These are phyloP conservation scores for Tetracladium marchalianum DNA, from an alignment of 495 filamentous ascomycete genomes.

Conservation along the genomic window DNA sequence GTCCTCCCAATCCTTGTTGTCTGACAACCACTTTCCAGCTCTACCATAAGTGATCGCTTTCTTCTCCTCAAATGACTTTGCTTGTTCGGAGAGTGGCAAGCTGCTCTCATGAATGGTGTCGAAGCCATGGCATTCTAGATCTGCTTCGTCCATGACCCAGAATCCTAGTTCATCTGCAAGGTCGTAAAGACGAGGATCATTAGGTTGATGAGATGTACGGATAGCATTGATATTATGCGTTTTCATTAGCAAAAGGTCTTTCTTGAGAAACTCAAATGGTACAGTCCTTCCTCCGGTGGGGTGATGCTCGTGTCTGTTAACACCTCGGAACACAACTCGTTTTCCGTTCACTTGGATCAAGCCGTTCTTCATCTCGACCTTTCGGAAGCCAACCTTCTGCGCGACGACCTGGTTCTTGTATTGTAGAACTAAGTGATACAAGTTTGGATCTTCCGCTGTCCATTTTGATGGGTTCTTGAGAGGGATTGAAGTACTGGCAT, in stretches of 20 bases:
- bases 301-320: conserved; percentile 61
- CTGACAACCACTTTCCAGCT: conserved; percentile 41
- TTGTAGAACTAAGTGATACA: conserved; percentile 41
- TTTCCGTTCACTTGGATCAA: conserved; percentile 52
- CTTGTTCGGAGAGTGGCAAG: background rate
- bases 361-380: conserved; percentile 43
- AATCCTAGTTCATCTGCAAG: conserved; percentile 60
- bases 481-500: conserved; percentile 5
- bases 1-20: conserved; percentile 59
- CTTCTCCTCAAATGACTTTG: conserved; percentile 22
- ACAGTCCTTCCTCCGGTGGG: conserved; percentile 51
- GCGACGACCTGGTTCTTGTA: conserved; percentile 28
- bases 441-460: conserved; percentile 59
- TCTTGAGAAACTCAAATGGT: conserved; percentile 39
- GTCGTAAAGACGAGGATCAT: conserved; percentile 50
- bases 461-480: conserved; percentile 38
- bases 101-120: conserved; percentile 33
- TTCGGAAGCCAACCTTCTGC: conserved; percentile 53
- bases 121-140: conserved; percentile 66
- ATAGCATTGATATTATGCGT: conserved; percentile 58
- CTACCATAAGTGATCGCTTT: conserved; percentile 21
- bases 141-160: conserved; percentile 64
- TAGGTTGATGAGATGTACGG: conserved; percentile 55
- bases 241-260: conserved; percentile 57
- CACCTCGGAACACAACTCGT: conserved; percentile 49